Base-by-base conservation (phyloP, 1,284 basidiomycete genomes). In the Exsudoporus floridanus region DNA sequence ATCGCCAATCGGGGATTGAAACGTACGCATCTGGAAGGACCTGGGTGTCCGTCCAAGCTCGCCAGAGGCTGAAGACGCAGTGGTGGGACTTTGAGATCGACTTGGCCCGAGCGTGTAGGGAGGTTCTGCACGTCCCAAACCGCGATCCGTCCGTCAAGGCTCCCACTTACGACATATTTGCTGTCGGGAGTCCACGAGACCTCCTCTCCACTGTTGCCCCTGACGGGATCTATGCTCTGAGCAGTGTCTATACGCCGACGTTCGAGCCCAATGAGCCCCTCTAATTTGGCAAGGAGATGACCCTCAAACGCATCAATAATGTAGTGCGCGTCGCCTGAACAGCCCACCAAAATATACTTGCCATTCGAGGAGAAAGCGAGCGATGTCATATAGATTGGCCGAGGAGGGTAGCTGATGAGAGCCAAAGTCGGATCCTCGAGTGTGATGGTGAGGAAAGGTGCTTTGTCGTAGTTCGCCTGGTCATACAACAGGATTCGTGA, bases 121-220 rank as follows among this genome's bases (percentile, higher is more conserved):
- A 90, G 65, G 55, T 77, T 78, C 55, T 85, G 83, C 42, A 86
- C 70, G 63, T 95, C 91, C 93, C 93, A 97, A 16, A 94, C 73
- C 42, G 81, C 72, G 12, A 95, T 76, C 61, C 82, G 84, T 40
- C 93, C 94, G 64, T 94, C 86, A 35, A 90, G 77, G 52, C 92
- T 93, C 28, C 92, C 92, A 46, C 87, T 81, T 4, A 96, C 67
- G 23, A 97, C 79, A 64, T 82, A 98, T 63, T 89, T 89, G 69
- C 91, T 92, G 69, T 98, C 94, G 0, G 92, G 90, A 3, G 91
- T 94, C 91, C 92, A 98, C 16, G 80, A 82, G 2, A 94, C 86
- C 72, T 97, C 95, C 69, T 96, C 92, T 10, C 93, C 91, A 57
- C 91, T 94, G 53, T 80, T 82, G 0, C 90, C 91, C 57, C 85